Conservation (phyloP, 768 basidiomycete species). For the Pleurotus pulmonarius region DNA sequence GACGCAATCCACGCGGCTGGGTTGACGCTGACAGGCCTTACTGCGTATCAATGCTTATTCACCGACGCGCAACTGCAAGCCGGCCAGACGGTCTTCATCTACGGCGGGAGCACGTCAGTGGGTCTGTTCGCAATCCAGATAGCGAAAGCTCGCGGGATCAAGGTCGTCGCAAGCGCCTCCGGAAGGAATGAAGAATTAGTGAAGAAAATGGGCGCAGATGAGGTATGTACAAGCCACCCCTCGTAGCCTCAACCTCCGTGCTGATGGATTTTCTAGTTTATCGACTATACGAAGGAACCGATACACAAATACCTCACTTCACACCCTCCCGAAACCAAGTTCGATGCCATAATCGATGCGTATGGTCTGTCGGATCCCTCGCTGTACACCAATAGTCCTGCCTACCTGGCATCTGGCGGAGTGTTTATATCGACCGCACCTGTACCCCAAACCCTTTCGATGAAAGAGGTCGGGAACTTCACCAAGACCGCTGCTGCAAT, state of each 20-base stretch:
- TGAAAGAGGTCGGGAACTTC: constrained; percentile 27
- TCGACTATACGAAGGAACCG: constrained; percentile 57
- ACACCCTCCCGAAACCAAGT: constrained; percentile 46
- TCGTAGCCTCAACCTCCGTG: not conserved
- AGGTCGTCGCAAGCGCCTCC: constrained; percentile 59
- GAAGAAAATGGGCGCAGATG: constrained; percentile 59
- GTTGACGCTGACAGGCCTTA: constrained; percentile 50
- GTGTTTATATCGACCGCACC: constrained; percentile 53
- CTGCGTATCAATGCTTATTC: constrained; percentile 56
- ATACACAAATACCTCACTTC: constrained; percentile 41
- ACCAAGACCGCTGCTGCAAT: constrained; percentile 29
- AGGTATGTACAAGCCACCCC: constrained; percentile 31
- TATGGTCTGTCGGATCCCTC: constrained; percentile 44
- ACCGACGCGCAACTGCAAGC: constrained; percentile 43
- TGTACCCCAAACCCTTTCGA: constrained; percentile 25
- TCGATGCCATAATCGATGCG: constrained; percentile 58
- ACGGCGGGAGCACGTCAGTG: constrained; percentile 67
- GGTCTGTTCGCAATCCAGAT: constrained; percentile 69
- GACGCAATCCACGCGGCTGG: constrained; percentile 58
- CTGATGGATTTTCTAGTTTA: constrained; percentile 32
- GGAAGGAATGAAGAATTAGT: constrained; percentile 58
- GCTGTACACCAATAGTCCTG: constrained; percentile 45
- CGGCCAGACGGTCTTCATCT: constrained; percentile 61
- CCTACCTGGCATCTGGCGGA: constrained; percentile 53
- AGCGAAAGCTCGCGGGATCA: constrained; percentile 60